Conservation (phyloP, 108 stramenopile species). For the Pseudonitzschia multiseries region DNA sequence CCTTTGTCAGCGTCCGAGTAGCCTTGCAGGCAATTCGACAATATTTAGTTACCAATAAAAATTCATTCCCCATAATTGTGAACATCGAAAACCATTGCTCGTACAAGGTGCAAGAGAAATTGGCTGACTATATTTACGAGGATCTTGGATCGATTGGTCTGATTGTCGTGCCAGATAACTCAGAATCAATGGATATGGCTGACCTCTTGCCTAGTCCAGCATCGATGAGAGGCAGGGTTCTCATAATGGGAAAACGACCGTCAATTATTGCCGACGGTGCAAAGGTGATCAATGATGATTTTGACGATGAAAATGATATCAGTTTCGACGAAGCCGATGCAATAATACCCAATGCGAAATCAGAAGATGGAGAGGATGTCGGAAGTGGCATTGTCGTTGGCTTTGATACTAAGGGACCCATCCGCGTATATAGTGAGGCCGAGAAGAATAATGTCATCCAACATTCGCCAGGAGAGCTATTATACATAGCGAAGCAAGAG, state of each 20-base stretch:
- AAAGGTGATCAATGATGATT: constrained; percentile 75
- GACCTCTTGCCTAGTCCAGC: constrained; percentile 73
- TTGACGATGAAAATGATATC: constrained; percentile 67
- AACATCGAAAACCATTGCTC: constrained; percentile 95
- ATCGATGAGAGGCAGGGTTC: constrained; percentile 71
- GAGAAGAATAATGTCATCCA: constrained; percentile 21
- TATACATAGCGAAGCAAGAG: constrained; percentile 37
- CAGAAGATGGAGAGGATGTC: constrained; percentile 53
- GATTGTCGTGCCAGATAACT: constrained; percentile 44
- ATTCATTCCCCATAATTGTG: constrained; percentile 87
- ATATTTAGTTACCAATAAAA: constrained; percentile 51
- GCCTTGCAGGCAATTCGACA: constrained; percentile 49
- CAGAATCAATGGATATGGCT: constrained; percentile 23
- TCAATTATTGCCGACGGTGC: constrained; percentile 35
- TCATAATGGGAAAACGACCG: constrained; percentile 77
- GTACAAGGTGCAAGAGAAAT: constrained; percentile 63
- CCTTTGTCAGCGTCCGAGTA: constrained; percentile 34
- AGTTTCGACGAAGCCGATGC: constrained; percentile 15
- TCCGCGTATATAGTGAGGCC: constrained; percentile 24
- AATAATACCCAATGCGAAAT: constrained; percentile 19
- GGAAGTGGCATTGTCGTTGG: constrained; percentile 49
- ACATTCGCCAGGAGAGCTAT: constrained; percentile 33
- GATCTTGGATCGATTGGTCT: constrained; percentile 51
- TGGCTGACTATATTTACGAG: constrained; percentile 63
- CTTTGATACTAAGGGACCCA: constrained; percentile 63